Conservation (phyloP, 345 rosid species). For the Psidium guajava region DNA sequence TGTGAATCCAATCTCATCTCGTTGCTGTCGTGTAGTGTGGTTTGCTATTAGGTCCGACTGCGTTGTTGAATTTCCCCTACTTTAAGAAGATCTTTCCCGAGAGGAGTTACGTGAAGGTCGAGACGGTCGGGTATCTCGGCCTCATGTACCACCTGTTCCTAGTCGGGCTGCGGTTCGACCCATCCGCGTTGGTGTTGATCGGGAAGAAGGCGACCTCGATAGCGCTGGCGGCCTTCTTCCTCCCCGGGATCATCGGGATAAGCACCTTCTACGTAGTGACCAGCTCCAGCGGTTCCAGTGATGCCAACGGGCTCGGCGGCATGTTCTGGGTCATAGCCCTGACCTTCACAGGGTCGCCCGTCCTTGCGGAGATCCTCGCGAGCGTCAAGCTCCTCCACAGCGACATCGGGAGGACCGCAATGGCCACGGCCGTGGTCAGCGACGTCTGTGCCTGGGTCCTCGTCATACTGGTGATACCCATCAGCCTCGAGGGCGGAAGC, state of each 20-base stretch:
- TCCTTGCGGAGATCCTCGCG: constrained; percentile 7
- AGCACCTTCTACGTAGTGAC: constrained; percentile 1
- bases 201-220: constrained; percentile 1
- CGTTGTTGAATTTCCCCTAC: not conserved
- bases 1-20: not conserved
- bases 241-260: constrained; percentile 9
- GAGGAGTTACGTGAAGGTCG: not conserved
- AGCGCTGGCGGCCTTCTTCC: constrained; percentile 1
- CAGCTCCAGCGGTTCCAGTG: no score
- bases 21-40: not conserved
- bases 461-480: not conserved
- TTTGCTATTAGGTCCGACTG: not conserved
- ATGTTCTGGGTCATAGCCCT: constrained; percentile 1
- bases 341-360: constrained; percentile 13
- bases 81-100: not conserved
- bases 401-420: constrained; percentile 13
- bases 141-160: constrained; percentile 17
- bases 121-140: constrained; percentile 16
- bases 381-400: constrained; percentile 17
- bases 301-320: not conserved
- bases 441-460: constrained; percentile 15
- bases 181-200: not conserved
- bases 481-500: not conserved
- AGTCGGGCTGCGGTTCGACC: constrained; percentile 17
- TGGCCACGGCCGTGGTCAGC: not conserved